Percentiles rank a stretch among this genome's conserved stretches.
Conservation (phyloP, 2,329 filamentous ascomycete species). For the Cercospora janseana region DNA sequence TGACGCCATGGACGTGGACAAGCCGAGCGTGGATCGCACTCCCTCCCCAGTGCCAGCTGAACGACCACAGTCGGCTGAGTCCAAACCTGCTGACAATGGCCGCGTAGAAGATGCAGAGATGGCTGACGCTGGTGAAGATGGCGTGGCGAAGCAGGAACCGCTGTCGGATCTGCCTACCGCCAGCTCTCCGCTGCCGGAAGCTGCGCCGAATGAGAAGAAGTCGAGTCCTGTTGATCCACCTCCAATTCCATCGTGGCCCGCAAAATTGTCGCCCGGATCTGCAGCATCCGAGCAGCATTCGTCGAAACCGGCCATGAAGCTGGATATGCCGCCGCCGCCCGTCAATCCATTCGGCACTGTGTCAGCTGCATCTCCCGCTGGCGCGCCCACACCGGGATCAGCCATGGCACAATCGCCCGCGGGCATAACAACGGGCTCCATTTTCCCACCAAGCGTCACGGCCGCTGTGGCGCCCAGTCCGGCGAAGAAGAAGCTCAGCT, state of each 20-base stretch:
- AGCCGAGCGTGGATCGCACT: background rate
- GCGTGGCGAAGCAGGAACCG: background rate
- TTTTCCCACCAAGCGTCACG: constrained; percentile 41
- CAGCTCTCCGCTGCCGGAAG: background rate
- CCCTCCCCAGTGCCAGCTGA: constrained; percentile 10
- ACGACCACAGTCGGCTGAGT: background rate
- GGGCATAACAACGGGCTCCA: constrained; percentile 23
- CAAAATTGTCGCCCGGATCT: constrained; percentile 14
- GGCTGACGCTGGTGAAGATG: constrained; percentile 21
- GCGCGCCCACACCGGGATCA: constrained; percentile 22
- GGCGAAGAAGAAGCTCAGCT: constrained; percentile 50
- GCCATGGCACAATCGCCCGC: constrained; percentile 32
- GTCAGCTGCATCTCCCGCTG: background rate
- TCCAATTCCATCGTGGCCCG: constrained; percentile 15
- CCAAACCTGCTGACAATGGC: background rate
- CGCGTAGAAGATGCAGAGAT: constrained; percentile 24
- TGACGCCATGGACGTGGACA: constrained; percentile 28
- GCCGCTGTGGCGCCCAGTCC: constrained; percentile 44
- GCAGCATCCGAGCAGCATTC: constrained; percentile 7
- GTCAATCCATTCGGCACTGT: constrained; percentile 23
- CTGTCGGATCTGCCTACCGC: background rate
- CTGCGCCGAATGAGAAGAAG: constrained; percentile 1
- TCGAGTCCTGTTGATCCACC: constrained; percentile 8
- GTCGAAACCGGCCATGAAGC: constrained; percentile 32
- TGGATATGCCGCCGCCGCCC: constrained; percentile 37